Evolutionary conservation across 805 yeast genomes (phyloP).

Genomic region (Cephaloascus fragrans): DNA sequence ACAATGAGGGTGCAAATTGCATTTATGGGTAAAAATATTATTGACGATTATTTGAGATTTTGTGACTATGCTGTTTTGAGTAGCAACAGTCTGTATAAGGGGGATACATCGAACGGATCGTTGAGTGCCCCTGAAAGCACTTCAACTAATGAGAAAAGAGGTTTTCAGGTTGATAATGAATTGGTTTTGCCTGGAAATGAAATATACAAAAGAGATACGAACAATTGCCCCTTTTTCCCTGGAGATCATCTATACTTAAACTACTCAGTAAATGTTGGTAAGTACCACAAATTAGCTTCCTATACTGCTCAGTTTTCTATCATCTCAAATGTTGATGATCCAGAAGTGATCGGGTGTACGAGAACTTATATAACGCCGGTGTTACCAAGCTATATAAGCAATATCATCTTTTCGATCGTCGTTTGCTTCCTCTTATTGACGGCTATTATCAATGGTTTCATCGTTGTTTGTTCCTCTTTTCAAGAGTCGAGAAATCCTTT

Average conservation of each 20-base stretch:
- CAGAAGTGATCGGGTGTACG: constrained; percentile 36
- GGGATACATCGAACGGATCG: neutral
- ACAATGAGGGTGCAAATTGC: constrained; percentile 35
- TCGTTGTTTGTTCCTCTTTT: constrained; percentile 40
- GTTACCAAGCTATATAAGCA: constrained; percentile 17
- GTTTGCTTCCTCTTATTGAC: constrained; percentile 28
- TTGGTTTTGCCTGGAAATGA: neutral
- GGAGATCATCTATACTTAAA: constrained; percentile 13
- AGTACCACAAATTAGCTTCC: constrained; percentile 30
- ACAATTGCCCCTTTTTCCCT: constrained; percentile 16
- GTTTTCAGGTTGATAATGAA: neutral
- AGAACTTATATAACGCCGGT: constrained; percentile 39
- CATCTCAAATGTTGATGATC: constrained; percentile 24
- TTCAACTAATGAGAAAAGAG: neutral
- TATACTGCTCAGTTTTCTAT: constrained; percentile 31
- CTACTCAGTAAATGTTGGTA: constrained; percentile 10
- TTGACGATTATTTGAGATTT: constrained; percentile 28
- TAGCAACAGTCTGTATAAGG: neutral
- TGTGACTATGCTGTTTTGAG: constrained; percentile 18
- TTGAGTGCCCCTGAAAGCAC: neutral
- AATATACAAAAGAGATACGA: neutral
- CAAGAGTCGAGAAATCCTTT: constrained; percentile 49
- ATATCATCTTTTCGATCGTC: constrained; percentile 26
- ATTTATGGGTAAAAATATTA: constrained; percentile 31
- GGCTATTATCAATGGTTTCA: constrained; percentile 26